phyloP scores from a whole-genome alignment of 2,329 filamentous ascomycete genomes.

The Xylaria sp. region DNA sequence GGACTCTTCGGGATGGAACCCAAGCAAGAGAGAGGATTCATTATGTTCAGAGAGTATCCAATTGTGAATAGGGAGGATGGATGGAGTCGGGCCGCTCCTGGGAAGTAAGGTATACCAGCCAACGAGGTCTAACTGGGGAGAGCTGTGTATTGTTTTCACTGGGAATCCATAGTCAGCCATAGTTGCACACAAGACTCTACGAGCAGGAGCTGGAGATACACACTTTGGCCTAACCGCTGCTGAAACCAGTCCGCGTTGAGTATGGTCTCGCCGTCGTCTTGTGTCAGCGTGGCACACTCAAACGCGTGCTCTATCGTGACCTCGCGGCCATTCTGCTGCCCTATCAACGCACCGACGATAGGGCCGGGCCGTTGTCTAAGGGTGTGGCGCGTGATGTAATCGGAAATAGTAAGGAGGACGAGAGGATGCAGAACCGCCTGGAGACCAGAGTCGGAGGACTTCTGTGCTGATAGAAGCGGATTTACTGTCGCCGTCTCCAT shows the following conservation, averaged over 20 bases:
- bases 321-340: slow-evolving; percentile 87
- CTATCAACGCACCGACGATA: slow-evolving; percentile 85
- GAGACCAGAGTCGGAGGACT: slow-evolving; percentile 74
- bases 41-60: slow-evolving; percentile 78
- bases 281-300: slow-evolving; percentile 68
- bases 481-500: slow-evolving; percentile 58
- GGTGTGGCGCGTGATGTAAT: slow-evolving; percentile 92
- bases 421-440: slow-evolving; percentile 89
- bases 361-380: slow-evolving; percentile 77
- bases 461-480: slow-evolving; percentile 68
- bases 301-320: slow-evolving; percentile 94
- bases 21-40: slow-evolving; percentile 84
- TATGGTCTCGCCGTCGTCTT: slow-evolving; percentile 63
- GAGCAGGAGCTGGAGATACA: slow-evolving; percentile 40
- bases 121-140: slow-evolving; percentile 81
- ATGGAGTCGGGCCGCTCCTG: slow-evolving; percentile 70
- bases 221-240: slow-evolving; percentile 83
- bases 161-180: slow-evolving; percentile 26
- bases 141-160: slow-evolving; percentile 91
- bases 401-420: slow-evolving; percentile 93
- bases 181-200: not conserved
- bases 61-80: slow-evolving; percentile 75
- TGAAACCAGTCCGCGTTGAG: slow-evolving; percentile 76
- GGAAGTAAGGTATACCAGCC: slow-evolving; percentile 89
- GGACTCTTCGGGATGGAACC: slow-evolving; percentile 76